Evolutionary conservation across 2,329 filamentous ascomycete genomes (phyloP).

Genomic region (Byssochlamys sp.): DNA sequence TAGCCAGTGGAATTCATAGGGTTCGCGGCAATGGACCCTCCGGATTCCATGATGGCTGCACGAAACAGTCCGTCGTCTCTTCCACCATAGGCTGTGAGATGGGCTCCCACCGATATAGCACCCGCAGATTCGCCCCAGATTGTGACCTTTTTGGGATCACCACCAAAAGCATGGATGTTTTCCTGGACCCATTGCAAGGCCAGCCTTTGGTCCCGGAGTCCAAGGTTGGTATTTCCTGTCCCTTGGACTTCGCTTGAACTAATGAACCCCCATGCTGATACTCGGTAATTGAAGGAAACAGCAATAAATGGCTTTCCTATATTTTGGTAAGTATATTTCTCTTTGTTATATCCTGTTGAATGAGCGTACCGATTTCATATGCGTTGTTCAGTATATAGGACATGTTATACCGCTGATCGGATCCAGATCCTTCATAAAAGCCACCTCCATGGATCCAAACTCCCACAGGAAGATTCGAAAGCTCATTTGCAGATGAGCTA

Average conservation of each 20-base stretch:
- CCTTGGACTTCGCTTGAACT: constrained; percentile 35
- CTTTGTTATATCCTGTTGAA: background rate
- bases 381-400: constrained; percentile 49
- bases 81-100: constrained; percentile 47
- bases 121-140: constrained; percentile 52
- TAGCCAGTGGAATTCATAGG: constrained; percentile 29
- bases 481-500: constrained; percentile 28
- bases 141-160: constrained; percentile 26
- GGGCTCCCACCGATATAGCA: constrained; percentile 41
- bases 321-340: background rate
- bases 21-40: constrained; percentile 42
- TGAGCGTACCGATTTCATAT: constrained; percentile 33
- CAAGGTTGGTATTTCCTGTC: constrained; percentile 47
- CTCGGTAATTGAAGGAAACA: constrained; percentile 47
- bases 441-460: constrained; percentile 56
- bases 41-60: constrained; percentile 42
- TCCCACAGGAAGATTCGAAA: constrained; percentile 43
- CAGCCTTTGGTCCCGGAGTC: constrained; percentile 33
- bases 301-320: constrained; percentile 43
- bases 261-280: constrained; percentile 46
- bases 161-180: constrained; percentile 27
- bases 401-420: constrained; percentile 53
- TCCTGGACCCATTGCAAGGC: constrained; percentile 30
- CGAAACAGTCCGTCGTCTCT: constrained; percentile 47
- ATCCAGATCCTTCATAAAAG: constrained; percentile 41